A percentile compares a stretch with the other conserved stretches of the same genome.
phyloP scores from a whole-genome alignment of 2,329 filamentous ascomycete genomes.

The Trichoderma koningii region DNA sequence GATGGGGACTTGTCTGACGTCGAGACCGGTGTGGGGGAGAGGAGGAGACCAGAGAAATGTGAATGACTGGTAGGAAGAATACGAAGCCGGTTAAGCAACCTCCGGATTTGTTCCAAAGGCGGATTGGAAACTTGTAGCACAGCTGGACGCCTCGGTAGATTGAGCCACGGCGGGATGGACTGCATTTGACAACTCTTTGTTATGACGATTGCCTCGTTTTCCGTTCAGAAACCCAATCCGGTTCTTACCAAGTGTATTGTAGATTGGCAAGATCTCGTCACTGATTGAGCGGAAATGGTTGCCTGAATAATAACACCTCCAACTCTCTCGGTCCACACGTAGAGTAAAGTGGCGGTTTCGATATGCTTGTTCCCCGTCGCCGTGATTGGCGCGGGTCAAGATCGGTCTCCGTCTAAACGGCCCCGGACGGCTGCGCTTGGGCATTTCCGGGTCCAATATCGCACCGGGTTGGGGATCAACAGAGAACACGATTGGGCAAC shows the following conservation, averaged over 20 bases:
- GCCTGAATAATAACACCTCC: neutral
- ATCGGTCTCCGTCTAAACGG: conserved; percentile 20
- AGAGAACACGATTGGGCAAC: conserved; percentile 5
- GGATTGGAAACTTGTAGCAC: neutral
- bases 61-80: neutral
- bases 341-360: neutral
- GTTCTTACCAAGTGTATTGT: neutral
- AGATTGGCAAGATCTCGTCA: neutral
- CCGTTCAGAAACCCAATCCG: too few relatives aligned
- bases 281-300: conserved; percentile 8
- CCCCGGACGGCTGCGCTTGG: conserved; percentile 15
- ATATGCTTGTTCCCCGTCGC: neutral
- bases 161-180: too few relatives aligned
- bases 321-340: conserved; percentile 10
- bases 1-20: neutral
- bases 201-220: too few relatives aligned
- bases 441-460: conserved; percentile 21
- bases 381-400: conserved; percentile 24
- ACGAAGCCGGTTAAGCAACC: neutral
- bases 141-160: too few relatives aligned
- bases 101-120: conserved; percentile 6
- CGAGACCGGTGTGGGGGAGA: neutral
- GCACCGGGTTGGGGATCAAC: neutral
- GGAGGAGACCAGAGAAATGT: neutral
- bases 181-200: too few relatives aligned